Base-by-base conservation (phyloP, 306 rosid species). In the Luffa acutangula region DNA sequence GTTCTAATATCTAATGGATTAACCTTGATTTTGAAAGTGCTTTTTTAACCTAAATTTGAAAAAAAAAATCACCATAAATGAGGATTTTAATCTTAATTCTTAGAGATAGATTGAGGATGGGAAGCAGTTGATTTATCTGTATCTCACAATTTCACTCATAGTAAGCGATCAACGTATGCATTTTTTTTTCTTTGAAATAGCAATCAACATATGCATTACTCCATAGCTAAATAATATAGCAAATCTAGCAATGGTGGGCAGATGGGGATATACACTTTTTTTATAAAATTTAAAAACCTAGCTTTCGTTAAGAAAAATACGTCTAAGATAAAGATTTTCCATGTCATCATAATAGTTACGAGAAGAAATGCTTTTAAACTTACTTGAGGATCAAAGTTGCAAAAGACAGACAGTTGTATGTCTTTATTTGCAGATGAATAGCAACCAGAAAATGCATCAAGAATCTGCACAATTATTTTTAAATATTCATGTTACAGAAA, bases 331-430 rank as follows among this genome's bases (percentile, higher is more conserved):
- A 65, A 37, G 7, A 39, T 9, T 66, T 17, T 15, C 46, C 7
- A 15, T 39, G 14, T 17, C 12, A 17, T 6, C 41, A 36, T 13
- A 63, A 66, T 7, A 66, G 8, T 62, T 33, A 62, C 31, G 31
- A 31, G 11, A 60, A 65, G 72, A 36, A 3, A 65, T 17, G 2
- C 6, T 37, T 64, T 42, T 59, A 78, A n/a, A 82, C 97, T 92
- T 91, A 92, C 98, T 95, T 95, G 80, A 95, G 91, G 82, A 95
- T 81, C 83, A 92, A 83, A 82, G 98, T 92, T 81, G 98, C 87
- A 82, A 86, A 90, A 17, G 97, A 82, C 80, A 95, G 76, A 82
- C 80, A 95, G 76, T 78, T 91, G 96, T 85, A 95, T 67, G 77
- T 84, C 87, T 92, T 93, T 95, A 86, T 92, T 95, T 48, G 97